Conservation (phyloP, 805 yeast species). For the Yarrowia osloensis region DNA sequence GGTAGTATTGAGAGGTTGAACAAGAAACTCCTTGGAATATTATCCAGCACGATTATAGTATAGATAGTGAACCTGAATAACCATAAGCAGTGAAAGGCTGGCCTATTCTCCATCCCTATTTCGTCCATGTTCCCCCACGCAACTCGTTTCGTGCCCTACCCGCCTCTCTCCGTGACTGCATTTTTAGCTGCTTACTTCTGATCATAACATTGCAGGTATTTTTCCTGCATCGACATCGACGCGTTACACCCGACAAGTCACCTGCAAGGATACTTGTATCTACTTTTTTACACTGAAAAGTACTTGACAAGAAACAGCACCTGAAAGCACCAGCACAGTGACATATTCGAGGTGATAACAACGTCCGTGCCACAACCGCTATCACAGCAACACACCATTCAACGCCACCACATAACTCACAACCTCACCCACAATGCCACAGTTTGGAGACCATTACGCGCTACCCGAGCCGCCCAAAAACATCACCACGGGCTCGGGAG, state of each 20-base stretch:
- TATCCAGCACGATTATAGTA: too few species aligned
- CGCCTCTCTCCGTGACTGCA: background rate
- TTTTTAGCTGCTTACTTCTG: background rate
- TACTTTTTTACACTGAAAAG: background rate
- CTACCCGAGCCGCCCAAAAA: conserved; percentile 13
- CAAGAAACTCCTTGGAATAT: background rate
- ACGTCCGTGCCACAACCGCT: too few species aligned
- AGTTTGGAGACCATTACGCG: conserved; percentile 28
- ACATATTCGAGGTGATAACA: too few species aligned
- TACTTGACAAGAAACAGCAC: background rate
- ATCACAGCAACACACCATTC: background rate
- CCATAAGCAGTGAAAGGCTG: too few species aligned
- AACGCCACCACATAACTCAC: background rate
- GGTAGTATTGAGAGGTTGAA: background rate
- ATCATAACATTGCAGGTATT: conserved; percentile 14
- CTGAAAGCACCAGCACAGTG: too few species aligned
- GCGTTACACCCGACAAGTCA: background rate
- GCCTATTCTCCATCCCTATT: too few species aligned
- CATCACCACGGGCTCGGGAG: background rate
- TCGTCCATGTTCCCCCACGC: too few species aligned
- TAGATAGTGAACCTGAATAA: too few species aligned
- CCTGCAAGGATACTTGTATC: background rate
- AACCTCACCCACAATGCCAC: conserved; percentile 11
- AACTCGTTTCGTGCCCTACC: too few species aligned
- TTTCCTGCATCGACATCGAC: background rate